phyloP scores from a whole-genome alignment of 108 stramenopile genomes.

The Mediolabrus comicus region DNA sequence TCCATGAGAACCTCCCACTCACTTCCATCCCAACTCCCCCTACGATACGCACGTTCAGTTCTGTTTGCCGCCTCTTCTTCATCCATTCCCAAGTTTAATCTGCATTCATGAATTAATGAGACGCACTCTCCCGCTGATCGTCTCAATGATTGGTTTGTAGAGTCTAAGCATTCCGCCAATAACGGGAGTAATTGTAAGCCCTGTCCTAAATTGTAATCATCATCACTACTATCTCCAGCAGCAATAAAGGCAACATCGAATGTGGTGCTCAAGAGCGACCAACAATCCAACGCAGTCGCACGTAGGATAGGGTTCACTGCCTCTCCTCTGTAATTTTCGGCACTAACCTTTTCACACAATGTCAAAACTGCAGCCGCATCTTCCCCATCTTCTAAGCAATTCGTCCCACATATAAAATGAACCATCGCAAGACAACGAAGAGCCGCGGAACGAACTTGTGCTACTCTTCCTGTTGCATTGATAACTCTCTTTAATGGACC shows the following conservation, averaged over 20 bases:
- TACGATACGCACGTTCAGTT: constrained; percentile 53
- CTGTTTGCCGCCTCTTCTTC: constrained; percentile 51
- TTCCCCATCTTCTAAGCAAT: constrained; percentile 36
- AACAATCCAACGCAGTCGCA: constrained; percentile 76
- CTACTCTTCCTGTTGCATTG: constrained; percentile 57
- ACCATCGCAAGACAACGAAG: constrained; percentile 72
- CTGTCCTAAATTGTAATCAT: constrained; percentile 44
- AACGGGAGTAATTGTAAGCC: constrained; percentile 62
- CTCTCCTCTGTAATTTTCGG: constrained; percentile 59
- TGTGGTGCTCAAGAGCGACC: constrained; percentile 75
- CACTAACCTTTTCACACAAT: constrained; percentile 62
- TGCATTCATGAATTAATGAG: constrained; percentile 74
- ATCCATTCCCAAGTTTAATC: constrained; percentile 60
- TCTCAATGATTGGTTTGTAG: constrained; percentile 43
- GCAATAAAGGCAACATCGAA: constrained; percentile 54
- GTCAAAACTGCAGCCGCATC: constrained; percentile 56
- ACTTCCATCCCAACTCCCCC: constrained; percentile 82
- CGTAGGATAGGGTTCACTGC: constrained; percentile 46
- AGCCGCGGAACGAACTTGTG: constrained; percentile 68
- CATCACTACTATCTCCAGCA: constrained; percentile 51
- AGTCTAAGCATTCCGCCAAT: constrained; percentile 62
- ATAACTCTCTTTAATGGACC: constrained; percentile 52
- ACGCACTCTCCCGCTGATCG: constrained; percentile 80
- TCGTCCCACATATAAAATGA: constrained; percentile 62
- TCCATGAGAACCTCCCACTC: constrained; percentile 79